Evolutionary conservation across 805 yeast genomes (phyloP).

Genomic region (Yarrowia hollandica): DNA sequence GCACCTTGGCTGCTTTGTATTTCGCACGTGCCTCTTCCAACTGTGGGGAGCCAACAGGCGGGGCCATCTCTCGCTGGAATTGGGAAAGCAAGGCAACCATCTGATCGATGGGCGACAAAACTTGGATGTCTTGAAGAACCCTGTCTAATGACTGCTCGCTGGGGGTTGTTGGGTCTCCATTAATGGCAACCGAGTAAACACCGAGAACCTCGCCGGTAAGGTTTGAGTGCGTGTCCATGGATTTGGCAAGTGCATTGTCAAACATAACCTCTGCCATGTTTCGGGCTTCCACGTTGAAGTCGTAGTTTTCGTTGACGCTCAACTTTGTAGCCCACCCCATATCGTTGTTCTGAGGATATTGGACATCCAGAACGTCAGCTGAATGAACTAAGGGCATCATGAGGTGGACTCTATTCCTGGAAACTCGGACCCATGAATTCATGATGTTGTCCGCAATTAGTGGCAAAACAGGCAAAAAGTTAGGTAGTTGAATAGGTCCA

Average conservation of each 20-base stretch:
- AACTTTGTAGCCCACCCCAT: conserved; percentile 5
- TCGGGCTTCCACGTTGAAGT: conserved; percentile 10
- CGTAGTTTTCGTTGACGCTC: conserved; percentile 19
- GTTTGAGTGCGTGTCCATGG: conserved; percentile 11
- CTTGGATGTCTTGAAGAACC: conserved; percentile 14
- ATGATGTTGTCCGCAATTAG: conserved; percentile 26
- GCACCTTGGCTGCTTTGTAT: conserved; percentile 15
- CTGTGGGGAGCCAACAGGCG: conserved; percentile 5
- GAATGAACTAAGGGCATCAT: conserved; percentile 27
- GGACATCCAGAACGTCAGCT: conserved; percentile 3
- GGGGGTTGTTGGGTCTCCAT: background rate
- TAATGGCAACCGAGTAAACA: background rate
- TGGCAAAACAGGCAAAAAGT: conserved; percentile 17
- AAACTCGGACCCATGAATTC: conserved; percentile 22
- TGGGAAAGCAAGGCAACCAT: conserved; percentile 14
- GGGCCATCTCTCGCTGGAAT: conserved; percentile 20
- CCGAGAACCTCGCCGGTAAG: conserved; percentile 20
- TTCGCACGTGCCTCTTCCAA: conserved; percentile 19
- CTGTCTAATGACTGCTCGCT: conserved; percentile 11
- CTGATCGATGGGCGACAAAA: conserved; percentile 14
- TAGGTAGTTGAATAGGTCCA: conserved; percentile 1
- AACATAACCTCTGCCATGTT: conserved; percentile 23
- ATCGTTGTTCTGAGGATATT: conserved; percentile 9
- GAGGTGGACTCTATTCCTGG: conserved; percentile 5
- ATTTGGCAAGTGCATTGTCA: conserved; percentile 22